Base-by-base conservation (phyloP, 169 alveolate species). In the Cardiosporidium cionae region DNA sequence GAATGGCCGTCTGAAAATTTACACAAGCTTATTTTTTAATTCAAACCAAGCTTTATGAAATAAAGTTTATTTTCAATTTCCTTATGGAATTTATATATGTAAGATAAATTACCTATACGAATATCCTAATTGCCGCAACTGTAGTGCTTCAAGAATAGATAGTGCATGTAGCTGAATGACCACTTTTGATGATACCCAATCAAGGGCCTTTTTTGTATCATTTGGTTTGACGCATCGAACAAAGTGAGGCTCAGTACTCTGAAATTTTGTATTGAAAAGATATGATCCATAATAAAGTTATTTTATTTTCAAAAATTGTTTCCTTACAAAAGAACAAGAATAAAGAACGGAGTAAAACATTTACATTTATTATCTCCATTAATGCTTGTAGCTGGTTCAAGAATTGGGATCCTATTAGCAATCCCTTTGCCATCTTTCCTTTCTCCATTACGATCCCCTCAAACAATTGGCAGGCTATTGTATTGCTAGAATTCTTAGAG, bases 351-450 rank as follows among this genome's bases (percentile, higher is more conserved):
- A 22, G 62, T 44, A 25, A 34, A 1, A 3, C 0, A 32, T 63
- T 27, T 34, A 76, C 83, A 44, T 91, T 88, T 65, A 92, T 90
- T 53, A 92, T 81, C 1, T 86, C 78, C 96, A 92, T 92, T 66
- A 92, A 80, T 4, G 93, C 76, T 53, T 88, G 90, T 52, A 92
- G 80, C 52, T 91, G 95, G 28, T 73, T 82, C 87, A 92, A 72
- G 76, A 92, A 92, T 79, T 91, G 96, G 33, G 96, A 91, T 23
- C 96, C 96, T 66, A 92, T 92, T 35, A 92, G 85, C 52, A 85
- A 90, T 3, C 96, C 96, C 84, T 92, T 92, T 3, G 96, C 96
- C 76, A 92, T 82, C 72, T 92, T 92, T 7, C 96, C 96, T 68
- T 84, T 85, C 63, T 86, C 93, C 66, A 81, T 84, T 44, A 89